Base-by-base conservation (phyloP, 2,329 filamentous ascomycete species). In the Nemania bipapillata region DNA sequence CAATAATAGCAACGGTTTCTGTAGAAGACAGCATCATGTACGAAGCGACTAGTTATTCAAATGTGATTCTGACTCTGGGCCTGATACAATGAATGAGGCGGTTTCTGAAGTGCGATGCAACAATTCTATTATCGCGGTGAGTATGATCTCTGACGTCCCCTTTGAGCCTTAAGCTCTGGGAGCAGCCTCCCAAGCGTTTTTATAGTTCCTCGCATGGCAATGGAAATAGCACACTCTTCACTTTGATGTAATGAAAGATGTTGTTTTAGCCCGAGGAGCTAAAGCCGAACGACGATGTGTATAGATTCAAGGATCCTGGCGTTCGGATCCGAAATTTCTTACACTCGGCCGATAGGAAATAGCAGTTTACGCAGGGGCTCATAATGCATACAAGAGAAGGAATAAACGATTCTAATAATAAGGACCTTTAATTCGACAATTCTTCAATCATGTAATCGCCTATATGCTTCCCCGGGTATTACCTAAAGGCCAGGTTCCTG, bases 1-100 rank as follows among this genome's bases (percentile, higher is more conserved):
- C 62, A 32, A 65, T 65, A 24, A 65, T 65, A 3, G 62, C 62
- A 53, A 65, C 62, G 12, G 53, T 53, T 20, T 42, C 53, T 24
- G 52, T 57, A 20, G 60, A 63, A 20, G 28, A 47, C 24, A 55
- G 24, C 60, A 63, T 63, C 26, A n/a, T 32, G 12, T 50, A 15
- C 22, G 12, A 26, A 50, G 22, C 26, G 22, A 15, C 9, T 22
- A 2, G 17, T 49, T 3, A 47, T 3, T 22, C 5, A 15, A 20
- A 22, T 15, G 45, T 9, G 12, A 26, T 2, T 4, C 28, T 9
- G 15, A 2, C 8, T 9, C 15, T 9, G 28, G 26, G 22, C 22
- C 15, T 6, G 22, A 26, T 24, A 24, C 9, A 50, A 24, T 1
- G 5, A 3, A 28, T 26, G 47, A 50, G 24, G 9, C 11, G 47